Evolutionary conservation across 179 eudicot species (phyloP).

Genomic region (Monotropa hypopitys): DNA sequence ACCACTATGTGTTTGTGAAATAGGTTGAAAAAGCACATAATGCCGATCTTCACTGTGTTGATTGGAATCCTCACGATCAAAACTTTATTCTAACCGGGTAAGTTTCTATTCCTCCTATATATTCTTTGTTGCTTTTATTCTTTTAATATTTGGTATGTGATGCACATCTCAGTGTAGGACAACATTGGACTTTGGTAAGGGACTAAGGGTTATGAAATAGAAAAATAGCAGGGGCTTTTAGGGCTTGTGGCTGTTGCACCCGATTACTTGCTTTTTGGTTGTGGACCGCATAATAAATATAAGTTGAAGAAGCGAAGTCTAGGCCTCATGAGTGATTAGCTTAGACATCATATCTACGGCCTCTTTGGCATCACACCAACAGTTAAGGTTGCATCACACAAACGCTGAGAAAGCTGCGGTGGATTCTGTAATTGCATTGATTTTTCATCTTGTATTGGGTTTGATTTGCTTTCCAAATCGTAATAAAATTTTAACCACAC

Average conservation of each 20-base stretch:
- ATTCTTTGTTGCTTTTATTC: not conserved
- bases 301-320: not conserved
- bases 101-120: not conserved
- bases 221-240: not conserved
- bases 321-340: not conserved
- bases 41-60: slow-evolving; percentile 97
- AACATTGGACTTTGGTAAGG: not conserved
- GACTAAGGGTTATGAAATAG: not conserved
- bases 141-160: not conserved
- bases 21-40: slow-evolving; percentile 92
- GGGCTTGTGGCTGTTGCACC: not conserved
- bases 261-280: not conserved
- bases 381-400: not conserved
- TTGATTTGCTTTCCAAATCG: not conserved
- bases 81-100: slow-evolving; percentile 91
- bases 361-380: not conserved
- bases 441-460: not conserved
- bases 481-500: not conserved
- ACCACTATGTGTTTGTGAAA: not conserved
- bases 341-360: not conserved
- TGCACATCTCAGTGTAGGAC: not conserved
- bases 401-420: not conserved
- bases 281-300: not conserved
- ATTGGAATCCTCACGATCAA: slow-evolving; percentile 90
- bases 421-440: not conserved